Evolutionary conservation across 1,139 yeast genomes (phyloP).

Genomic region (Zygosaccharomyces pseudobailii): DNA sequence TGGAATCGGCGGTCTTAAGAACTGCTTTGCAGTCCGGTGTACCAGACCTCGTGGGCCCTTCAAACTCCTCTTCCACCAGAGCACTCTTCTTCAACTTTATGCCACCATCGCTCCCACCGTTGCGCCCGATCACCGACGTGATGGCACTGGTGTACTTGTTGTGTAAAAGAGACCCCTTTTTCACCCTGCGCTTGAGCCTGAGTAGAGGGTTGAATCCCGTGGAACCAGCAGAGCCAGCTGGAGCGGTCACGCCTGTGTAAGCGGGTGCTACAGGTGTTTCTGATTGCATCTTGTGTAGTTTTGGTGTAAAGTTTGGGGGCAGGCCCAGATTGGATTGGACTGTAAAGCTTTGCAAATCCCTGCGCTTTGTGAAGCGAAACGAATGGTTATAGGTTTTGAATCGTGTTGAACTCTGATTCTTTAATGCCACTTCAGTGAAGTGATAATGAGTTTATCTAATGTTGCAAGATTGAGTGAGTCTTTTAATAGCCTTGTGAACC

Average conservation of each 20-base stretch:
- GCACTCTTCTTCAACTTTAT: neutral
- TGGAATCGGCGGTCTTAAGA: slow-evolving; percentile 1
- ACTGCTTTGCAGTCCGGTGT: neutral
- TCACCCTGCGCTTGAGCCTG: slow-evolving; percentile 3
- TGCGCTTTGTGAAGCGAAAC: no score
- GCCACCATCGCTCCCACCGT: neutral
- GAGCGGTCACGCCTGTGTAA: neutral
- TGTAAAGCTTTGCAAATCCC: no score
- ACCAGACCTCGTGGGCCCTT: neutral
- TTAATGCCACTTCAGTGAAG: neutral
- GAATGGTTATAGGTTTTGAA: no score
- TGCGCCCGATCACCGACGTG: neutral
- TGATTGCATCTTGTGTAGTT: neutral
- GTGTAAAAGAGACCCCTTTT: neutral
- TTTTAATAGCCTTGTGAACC: neutral
- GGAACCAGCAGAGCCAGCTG: neutral
- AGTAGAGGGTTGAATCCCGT: neutral
- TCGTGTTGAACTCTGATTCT: no score
- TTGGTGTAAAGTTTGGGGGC: neutral
- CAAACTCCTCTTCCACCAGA: neutral
- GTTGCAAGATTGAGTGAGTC: neutral
- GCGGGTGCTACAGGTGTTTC: neutral
- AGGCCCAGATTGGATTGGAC: no score
- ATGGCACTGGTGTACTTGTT: slow-evolving; percentile 1
- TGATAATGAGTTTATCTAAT: neutral